Base-by-base conservation (phyloP, 2,329 filamentous ascomycete genomes). In the Chalara sp. region DNA sequence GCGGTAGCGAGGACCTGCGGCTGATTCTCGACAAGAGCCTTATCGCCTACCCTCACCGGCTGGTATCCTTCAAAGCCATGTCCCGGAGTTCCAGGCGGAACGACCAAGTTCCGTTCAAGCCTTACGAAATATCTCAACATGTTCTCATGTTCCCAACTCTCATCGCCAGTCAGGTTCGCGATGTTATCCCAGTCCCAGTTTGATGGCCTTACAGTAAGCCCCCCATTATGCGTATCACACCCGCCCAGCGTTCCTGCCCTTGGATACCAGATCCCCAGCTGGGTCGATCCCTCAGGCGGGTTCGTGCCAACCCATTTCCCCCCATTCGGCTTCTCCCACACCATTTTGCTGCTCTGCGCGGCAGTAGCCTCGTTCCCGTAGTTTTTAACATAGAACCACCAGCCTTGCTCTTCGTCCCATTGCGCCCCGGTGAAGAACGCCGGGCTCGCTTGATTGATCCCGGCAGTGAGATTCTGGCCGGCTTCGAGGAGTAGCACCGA, bases 401-500 rank as follows among this genome's bases (percentile, higher is more conserved):
- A 80, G 49, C 66, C 61, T 62, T 75, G 68, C 7, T 67, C 67
- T 31, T 66, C 61, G 55, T 79, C 71, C 57, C 78, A 70, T n/a
- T 71, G 75, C 6, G 70, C 70, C 37, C 69, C 64, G 11, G 68
- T 67, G 47, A 71, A 68, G 56, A 75, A 70, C 3, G 70, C 72
- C 12, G 78, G 78, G 3, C 79, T 69, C 12, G 69, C 67, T 56
- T 75, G 68, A 51, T 72, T 68, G 50, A 68, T 60, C 35, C 61
- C 55, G 3, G 43, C 43, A 33, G 69, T 71, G 54, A 78, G 70
- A 55, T 80, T 76, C 54, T 76, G 71, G 45, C 76, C 76, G 33
- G 76, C 76, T 57, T 80, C 76, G 29, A 80, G 70, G 4, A 80
- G 67, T 28, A 80, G 70, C 6, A 74, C 73, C 55, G 69, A 74